phyloP scores from a whole-genome alignment of 2,329 filamentous ascomycete genomes.

The Waltergamsia citrina region DNA sequence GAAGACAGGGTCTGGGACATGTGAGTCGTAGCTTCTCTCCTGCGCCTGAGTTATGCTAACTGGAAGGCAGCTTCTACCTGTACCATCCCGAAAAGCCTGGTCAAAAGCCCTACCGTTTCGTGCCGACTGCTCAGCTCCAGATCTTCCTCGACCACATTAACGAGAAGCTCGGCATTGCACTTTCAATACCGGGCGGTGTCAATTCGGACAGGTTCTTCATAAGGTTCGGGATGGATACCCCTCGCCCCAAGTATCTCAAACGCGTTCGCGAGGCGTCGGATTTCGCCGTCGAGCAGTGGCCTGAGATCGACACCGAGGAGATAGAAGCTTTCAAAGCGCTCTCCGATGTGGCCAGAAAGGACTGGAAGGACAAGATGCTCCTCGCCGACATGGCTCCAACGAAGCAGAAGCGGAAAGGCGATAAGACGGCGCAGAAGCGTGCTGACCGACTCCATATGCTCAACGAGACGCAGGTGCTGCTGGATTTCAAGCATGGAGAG shows the following conservation, averaged over 20 bases:
- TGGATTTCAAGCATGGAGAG: conserved; percentile 44
- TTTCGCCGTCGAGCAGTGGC: conserved; percentile 17
- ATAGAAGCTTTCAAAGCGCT: conserved; percentile 18
- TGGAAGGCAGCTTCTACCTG: conserved; percentile 53
- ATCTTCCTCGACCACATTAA: conserved; percentile 59
- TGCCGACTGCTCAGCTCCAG: conserved; percentile 57
- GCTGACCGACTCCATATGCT: conserved; percentile 42
- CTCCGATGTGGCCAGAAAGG: conserved; percentile 6
- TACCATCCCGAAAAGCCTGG: conserved; percentile 37
- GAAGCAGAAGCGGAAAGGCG: conserved; percentile 10
- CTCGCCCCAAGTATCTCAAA: conserved; percentile 60
- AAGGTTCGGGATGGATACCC: conserved; percentile 51
- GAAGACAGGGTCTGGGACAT: conserved; percentile 62
- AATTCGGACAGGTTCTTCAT: conserved; percentile 47
- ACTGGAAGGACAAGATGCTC: conserved; percentile 1
- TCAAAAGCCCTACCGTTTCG: conserved; percentile 51
- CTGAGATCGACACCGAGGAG: conserved; percentile 26
- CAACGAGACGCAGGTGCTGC: conserved; percentile 57
- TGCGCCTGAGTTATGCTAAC: neutral
- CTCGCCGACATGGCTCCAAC: conserved; percentile 11
- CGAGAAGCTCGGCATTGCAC: conserved; percentile 35
- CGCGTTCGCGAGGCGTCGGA: conserved; percentile 28
- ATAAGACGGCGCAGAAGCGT: conserved; percentile 36
- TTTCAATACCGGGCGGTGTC: conserved; percentile 48
- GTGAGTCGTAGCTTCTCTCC: conserved; percentile 38